Conservation (phyloP, 768 basidiomycete species). For the Pisolithus orientalis region DNA sequence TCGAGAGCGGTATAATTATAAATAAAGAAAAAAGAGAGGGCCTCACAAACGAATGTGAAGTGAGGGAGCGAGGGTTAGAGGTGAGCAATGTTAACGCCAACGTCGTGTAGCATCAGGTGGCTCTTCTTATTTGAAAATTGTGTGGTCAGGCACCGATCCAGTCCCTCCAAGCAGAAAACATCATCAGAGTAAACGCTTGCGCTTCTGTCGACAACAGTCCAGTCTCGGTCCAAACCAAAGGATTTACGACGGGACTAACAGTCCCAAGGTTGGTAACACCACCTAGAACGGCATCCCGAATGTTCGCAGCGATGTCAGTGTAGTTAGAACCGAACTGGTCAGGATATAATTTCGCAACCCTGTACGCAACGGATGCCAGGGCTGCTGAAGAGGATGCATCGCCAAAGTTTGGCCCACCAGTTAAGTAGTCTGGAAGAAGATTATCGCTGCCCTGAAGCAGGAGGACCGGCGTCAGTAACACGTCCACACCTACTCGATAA, state of each 20-base stretch:
- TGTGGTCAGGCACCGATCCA: not conserved
- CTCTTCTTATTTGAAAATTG: too few relatives aligned
- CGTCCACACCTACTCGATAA: not conserved
- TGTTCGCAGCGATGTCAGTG: constrained; percentile 22
- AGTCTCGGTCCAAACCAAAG: constrained; percentile 24
- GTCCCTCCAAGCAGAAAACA: constrained; percentile 16
- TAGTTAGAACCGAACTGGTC: constrained; percentile 25
- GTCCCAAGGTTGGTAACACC: constrained; percentile 31
- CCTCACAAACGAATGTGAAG: too few relatives aligned
- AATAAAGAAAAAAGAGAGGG: too few relatives aligned
- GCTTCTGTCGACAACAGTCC: constrained; percentile 13
- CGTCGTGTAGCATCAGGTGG: too few relatives aligned
- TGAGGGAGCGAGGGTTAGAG: too few relatives aligned
- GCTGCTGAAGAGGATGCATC: constrained; percentile 31
- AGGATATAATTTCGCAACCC: constrained; percentile 25
- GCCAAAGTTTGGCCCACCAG: constrained; percentile 24
- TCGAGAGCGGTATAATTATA: too few relatives aligned
- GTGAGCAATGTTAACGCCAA: too few relatives aligned
- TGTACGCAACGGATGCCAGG: constrained; percentile 18
- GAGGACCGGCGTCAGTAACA: not conserved
- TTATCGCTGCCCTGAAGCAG: constrained; percentile 21
- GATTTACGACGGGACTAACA: constrained; percentile 32
- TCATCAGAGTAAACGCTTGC: constrained; percentile 15
- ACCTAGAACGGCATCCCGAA: constrained; percentile 27
- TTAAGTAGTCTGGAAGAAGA: constrained; percentile 33